A percentile compares a stretch with the other conserved stretches of the same genome.
These are phyloP conservation scores for Chlamydomonas sp. DNA, from an alignment of 139 green algal genomes.

Conservation along the genomic window DNA sequence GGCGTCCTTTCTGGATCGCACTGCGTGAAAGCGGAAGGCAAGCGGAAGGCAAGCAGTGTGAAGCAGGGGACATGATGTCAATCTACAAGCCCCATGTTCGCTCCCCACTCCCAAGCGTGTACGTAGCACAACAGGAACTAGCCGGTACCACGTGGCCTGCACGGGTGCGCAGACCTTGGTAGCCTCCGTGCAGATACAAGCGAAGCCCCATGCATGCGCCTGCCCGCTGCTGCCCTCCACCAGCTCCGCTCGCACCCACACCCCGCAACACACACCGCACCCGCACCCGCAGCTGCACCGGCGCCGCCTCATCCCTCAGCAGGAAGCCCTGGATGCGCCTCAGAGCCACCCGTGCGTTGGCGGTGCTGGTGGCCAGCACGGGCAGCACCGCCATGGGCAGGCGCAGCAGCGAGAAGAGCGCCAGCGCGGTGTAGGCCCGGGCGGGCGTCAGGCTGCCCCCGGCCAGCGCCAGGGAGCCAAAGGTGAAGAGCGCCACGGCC, in stretches of 20 bases:
- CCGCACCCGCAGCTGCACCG: conserved; percentile 1
- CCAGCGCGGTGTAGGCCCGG: conserved; percentile 88
- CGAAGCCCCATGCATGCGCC: too few relatives aligned
- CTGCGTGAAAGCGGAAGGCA: background rate
- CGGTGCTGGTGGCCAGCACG: conserved; percentile 66
- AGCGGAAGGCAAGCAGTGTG: background rate
- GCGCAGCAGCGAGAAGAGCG: conserved; percentile 93
- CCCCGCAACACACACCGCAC: too few relatives aligned
- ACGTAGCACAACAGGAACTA: too few relatives aligned
- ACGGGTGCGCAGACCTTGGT: too few relatives aligned
- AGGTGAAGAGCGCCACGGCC: conserved; percentile 83
- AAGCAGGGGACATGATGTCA: too few relatives aligned
- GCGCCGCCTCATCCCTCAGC: conserved; percentile 44
- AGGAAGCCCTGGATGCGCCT: conserved; percentile 69
- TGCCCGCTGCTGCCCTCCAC: too few relatives aligned
- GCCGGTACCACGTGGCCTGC: too few relatives aligned
- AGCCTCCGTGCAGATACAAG: too few relatives aligned
- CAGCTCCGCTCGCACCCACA: too few relatives aligned
- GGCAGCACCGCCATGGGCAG: conserved; percentile 94
- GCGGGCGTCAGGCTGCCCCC: conserved; percentile 49
- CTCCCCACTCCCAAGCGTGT: too few relatives aligned
- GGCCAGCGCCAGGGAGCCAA: conserved; percentile 79
- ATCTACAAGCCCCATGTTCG: too few relatives aligned
- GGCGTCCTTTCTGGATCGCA: conserved; percentile 20
- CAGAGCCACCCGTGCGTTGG: conserved; percentile 73